Percentiles rank a stretch among this genome's conserved stretches.
Conservation (phyloP, 768 basidiomycete species). For the Porphyrellus cyaneotinctus region DNA sequence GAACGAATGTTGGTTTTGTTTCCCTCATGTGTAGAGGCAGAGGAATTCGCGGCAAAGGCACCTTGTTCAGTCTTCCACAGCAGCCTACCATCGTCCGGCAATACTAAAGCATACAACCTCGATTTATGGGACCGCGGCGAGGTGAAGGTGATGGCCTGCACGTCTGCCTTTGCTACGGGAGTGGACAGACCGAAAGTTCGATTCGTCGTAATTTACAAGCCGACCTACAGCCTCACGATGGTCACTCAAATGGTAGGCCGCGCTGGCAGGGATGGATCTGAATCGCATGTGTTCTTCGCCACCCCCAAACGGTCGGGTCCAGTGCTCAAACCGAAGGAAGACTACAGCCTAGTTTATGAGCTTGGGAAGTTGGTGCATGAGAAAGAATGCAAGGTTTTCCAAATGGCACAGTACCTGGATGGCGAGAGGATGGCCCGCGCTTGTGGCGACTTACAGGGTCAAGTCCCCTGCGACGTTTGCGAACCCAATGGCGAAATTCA, state of each 20-base stretch:
- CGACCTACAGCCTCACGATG: neutral
- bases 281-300: conserved; percentile 4
- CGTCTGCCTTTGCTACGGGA: neutral
- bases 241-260: conserved; percentile 4
- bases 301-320: neutral
- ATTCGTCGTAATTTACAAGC: neutral
- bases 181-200: conserved; percentile 4
- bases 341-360: neutral
- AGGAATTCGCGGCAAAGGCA: neutral
- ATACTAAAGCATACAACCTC: neutral
- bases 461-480: conserved; percentile 7
- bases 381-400: neutral
- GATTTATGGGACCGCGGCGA: neutral
- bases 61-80: conserved; percentile 3
- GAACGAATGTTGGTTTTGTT: conserved; percentile 6
- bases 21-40: neutral
- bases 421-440: neutral
- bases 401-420: neutral
- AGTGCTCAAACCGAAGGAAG: neutral
- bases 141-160: conserved; percentile 4
- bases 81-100: neutral
- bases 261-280: conserved; percentile 4
- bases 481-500: conserved; percentile 1
- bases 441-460: neutral
- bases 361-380: neutral